A percentile compares a stretch with the other conserved stretches of the same genome.
Conservation (phyloP, 257 asterid genomes). For the Solanum pennellii region DNA sequence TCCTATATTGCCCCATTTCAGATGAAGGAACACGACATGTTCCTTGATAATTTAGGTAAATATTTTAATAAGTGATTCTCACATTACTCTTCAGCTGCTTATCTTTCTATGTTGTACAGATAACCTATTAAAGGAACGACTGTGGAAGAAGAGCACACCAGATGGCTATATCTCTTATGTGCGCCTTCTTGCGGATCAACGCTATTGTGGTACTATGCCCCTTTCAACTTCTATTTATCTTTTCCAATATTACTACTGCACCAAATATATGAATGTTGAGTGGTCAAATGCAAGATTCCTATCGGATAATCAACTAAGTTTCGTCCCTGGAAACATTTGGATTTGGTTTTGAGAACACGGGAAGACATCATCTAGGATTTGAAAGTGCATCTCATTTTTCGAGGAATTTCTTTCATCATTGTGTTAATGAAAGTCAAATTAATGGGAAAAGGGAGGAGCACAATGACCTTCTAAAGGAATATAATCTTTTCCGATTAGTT, state of each 20-base stretch:
- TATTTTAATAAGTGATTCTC: background rate
- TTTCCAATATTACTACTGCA: background rate
- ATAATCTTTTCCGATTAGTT: background rate
- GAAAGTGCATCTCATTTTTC: background rate
- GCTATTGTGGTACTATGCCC: constrained; percentile 56
- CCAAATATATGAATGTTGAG: background rate
- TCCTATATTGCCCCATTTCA: too few relatives aligned
- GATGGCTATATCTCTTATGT: constrained; percentile 83
- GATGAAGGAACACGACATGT: too few relatives aligned
- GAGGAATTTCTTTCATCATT: background rate
- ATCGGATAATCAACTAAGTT: background rate
- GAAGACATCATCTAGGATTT: background rate
- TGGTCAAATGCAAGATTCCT: background rate
- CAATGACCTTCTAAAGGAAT: background rate
- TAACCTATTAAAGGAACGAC: constrained; percentile 81
- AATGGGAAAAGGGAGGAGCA: background rate
- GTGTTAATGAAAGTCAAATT: background rate
- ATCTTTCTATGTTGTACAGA: constrained; percentile 31
- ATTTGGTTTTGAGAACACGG: background rate
- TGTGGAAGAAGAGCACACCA: constrained; percentile 43
- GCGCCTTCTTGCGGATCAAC: constrained; percentile 79
- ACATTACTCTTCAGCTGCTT: background rate
- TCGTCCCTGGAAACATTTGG: background rate
- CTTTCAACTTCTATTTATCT: background rate
- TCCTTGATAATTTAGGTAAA: too few relatives aligned